Percentiles rank a stretch among this genome's conserved stretches.
These are phyloP conservation scores for Chaetomiaceae sp. DNA, from an alignment of 2,329 filamentous ascomycete species.

Conservation along the genomic window DNA sequence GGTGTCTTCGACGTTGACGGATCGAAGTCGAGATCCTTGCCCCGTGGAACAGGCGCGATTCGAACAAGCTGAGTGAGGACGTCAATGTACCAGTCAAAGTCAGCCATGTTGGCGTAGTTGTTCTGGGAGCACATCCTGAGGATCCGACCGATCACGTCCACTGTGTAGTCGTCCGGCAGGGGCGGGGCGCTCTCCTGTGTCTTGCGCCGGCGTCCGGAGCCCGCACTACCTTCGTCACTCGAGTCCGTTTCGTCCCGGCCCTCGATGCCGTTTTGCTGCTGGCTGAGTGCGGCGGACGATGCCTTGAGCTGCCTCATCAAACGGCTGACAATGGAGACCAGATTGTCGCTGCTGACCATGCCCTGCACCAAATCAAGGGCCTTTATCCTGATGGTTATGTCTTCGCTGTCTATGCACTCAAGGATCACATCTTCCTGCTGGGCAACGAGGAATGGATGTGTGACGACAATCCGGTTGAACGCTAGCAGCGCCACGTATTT, in stretches of 20 bases:
- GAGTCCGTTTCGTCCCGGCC: slow-evolving; percentile 42
- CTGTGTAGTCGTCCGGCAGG: slow-evolving; percentile 78
- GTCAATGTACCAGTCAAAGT: slow-evolving; percentile 98
- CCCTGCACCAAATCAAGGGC: slow-evolving; percentile 86
- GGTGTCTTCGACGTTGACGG: slow-evolving; percentile 28
- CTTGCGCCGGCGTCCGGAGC: slow-evolving; percentile 37
- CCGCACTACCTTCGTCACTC: slow-evolving; percentile 37
- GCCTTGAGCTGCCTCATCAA: slow-evolving; percentile 80
- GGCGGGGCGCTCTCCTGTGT: slow-evolving; percentile 44
- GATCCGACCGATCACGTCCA: slow-evolving; percentile 76
- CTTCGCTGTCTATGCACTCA: slow-evolving; percentile 89
- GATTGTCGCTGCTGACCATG: slow-evolving; percentile 85
- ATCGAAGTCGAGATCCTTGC: slow-evolving; percentile 33
- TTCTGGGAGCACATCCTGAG: slow-evolving; percentile 83
- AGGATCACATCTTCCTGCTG: slow-evolving; percentile 95
- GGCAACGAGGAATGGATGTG: slow-evolving; percentile 81
- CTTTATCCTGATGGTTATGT: slow-evolving; percentile 92
- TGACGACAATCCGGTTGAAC: slow-evolving; percentile 88
- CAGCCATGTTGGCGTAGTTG: slow-evolving; percentile 76
- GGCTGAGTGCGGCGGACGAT: slow-evolving; percentile 45
- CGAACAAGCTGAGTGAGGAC: slow-evolving; percentile 79
- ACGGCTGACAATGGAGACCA: slow-evolving; percentile 77
- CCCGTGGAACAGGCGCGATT: slow-evolving; percentile 51
- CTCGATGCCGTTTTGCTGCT: slow-evolving; percentile 37
- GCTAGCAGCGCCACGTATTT: slow-evolving; percentile 96